Evolutionary conservation across 768 basidiomycete genomes (phyloP).

Genomic region (Hysterangium stoloniferum): DNA sequence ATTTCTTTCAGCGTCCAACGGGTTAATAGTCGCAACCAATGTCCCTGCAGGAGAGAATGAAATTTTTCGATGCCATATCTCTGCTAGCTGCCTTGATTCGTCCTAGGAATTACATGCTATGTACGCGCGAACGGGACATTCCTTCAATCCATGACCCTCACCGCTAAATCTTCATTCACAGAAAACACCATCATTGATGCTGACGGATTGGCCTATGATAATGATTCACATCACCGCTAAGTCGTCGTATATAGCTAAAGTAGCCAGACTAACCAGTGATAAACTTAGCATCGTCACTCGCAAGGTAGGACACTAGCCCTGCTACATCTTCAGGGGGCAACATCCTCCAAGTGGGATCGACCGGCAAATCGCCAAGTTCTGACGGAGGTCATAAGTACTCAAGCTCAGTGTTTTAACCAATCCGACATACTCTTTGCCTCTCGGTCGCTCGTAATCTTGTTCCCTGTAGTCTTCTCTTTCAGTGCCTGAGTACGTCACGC

Average conservation of each 20-base stretch:
- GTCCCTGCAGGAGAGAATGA: too few species aligned
- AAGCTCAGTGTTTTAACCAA: not conserved
- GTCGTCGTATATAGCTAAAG: not conserved
- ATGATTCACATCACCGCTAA: not conserved
- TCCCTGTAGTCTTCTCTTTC: constrained; percentile 1
- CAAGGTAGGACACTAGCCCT: constrained; percentile 13
- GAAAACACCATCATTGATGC: constrained; percentile 1
- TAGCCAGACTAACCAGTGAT: constrained; percentile 12
- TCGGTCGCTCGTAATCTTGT: not conserved
- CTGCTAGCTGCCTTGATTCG: too few species aligned
- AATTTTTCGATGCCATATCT: too few species aligned
- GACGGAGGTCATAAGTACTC: not conserved
- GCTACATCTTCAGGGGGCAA: constrained; percentile 8
- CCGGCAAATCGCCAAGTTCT: not conserved
- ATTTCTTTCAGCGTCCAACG: too few species aligned
- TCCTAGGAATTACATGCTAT: too few species aligned
- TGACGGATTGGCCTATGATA: constrained; percentile 4
- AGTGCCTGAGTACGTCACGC: not conserved
- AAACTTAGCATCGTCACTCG: constrained; percentile 7
- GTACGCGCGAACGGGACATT: too few species aligned
- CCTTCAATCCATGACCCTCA: too few species aligned
- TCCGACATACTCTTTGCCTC: not conserved
- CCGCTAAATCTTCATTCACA: constrained; percentile 1
- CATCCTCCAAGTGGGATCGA: not conserved
- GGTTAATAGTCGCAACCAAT: too few species aligned